Base-by-base conservation (phyloP, 768 basidiomycete genomes). In the Phanerochaete sordida region DNA sequence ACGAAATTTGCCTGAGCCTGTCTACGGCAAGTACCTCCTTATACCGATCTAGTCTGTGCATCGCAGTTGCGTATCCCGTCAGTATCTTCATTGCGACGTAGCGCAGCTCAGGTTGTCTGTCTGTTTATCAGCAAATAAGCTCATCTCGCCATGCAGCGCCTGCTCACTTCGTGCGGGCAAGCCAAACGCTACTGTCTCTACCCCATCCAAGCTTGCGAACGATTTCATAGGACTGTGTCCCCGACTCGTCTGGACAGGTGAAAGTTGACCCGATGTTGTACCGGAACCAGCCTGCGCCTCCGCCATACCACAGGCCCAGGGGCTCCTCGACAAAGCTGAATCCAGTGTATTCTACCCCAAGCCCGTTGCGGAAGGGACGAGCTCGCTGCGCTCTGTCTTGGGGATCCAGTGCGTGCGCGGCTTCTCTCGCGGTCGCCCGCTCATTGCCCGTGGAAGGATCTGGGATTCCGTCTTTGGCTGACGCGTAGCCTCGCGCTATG, bases 151-250 rank as follows among this genome's bases (percentile, higher is more conserved):
- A n/a, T n/a, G n/a, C 27, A 33, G 30, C 19, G 27, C 15, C 7
- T 6, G 7, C n/a, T 7, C 26, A 16, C 30, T 11, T 15, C 9
- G 8, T 30, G 27, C 53, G 30, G 4, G 53, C 53, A 11, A 55
- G 53, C 53, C 53, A 55, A 12, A 30, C 31, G 35, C 53, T 55
- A 13, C 26, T 19, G 53, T 55, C 4, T 11, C 4, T 13, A 23
- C 53, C 53, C 53, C 53, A 55, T 5, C 53, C 53, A 11, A 55
- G 53, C 53, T 55, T 55, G 11, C 53, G 28, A 16, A 35, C 6
- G 33, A 35, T 13, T 5, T 13, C 31, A 37, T 39, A 24, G 26
- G 15, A n/a, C 16, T 33, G 35, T 15, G 15, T 13, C 8, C 9
- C 24, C 15, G 24, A 9, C 24, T 9, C 24, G 30, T 3, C 21